Percentiles rank a stretch among this genome's conserved stretches.
Evolutionary conservation across 2,329 filamentous ascomycete species (phyloP).

Genomic region (Lasiodiplodia sp.): DNA sequence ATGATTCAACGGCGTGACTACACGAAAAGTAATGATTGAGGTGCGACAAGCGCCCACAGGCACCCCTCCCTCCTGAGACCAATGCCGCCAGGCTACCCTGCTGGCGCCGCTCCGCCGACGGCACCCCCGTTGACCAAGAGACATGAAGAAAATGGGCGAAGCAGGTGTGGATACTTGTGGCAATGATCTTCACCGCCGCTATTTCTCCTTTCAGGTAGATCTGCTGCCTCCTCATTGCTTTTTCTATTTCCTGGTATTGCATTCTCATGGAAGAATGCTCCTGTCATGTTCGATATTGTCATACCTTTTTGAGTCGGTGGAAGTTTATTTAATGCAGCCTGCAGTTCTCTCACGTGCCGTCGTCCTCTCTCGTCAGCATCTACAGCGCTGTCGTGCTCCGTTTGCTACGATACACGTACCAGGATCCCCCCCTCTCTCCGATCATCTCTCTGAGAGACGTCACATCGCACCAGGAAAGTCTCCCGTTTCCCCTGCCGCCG

Average conservation of each 20-base stretch:
- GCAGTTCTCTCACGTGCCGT: no score
- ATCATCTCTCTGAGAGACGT: not conserved
- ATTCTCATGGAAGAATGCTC: not conserved
- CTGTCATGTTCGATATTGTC: not conserved
- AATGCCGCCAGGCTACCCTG: not conserved
- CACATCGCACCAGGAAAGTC: not conserved
- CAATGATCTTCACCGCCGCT: not conserved
- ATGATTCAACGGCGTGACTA: constrained; percentile 8
- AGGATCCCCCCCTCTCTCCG: not conserved
- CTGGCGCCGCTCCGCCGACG: not conserved
- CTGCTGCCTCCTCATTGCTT: not conserved
- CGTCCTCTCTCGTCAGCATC: not conserved
- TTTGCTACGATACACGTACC: not conserved
- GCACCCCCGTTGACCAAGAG: not conserved
- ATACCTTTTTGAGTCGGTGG: not conserved
- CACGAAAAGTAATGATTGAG: constrained; percentile 14
- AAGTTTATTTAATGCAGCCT: not conserved
- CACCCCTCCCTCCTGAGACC: not conserved
- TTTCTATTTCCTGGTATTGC: not conserved
- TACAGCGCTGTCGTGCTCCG: not conserved
- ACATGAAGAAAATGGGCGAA: constrained; percentile 1
- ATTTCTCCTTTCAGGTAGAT: not conserved
- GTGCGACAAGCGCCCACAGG: not conserved
- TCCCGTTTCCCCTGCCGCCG: not conserved
- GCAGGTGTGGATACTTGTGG: not conserved